phyloP scores from a whole-genome alignment of 139 green algal species.

The Pleodorina starrii region DNA sequence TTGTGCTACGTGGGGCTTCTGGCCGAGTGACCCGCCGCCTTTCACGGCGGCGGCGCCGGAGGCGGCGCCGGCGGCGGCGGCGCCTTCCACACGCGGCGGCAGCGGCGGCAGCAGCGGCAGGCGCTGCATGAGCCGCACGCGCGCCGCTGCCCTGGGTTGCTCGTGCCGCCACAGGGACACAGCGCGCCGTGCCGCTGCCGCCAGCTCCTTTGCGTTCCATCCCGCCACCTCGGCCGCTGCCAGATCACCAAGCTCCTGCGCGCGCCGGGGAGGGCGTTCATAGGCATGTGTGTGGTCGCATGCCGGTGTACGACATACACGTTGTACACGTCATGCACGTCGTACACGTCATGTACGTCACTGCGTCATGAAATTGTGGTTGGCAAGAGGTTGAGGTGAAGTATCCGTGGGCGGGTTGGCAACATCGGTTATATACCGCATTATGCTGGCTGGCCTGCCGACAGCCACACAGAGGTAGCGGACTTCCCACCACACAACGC shows the following conservation, averaged over 20 bases:
- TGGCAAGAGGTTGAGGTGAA: no score
- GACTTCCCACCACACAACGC: no score
- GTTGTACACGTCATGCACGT: no score
- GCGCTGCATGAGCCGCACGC: neutral
- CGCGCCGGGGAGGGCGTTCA: neutral
- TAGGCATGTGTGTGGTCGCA: no score
- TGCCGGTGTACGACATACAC: no score
- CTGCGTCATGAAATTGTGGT: no score
- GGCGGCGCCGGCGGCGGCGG: no score
- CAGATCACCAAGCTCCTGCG: neutral
- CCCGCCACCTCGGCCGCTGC: neutral
- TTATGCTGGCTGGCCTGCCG: no score
- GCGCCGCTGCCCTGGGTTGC: neutral
- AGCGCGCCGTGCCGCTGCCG: neutral
- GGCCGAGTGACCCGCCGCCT: neutral
- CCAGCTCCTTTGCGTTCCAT: constrained; percentile 30
- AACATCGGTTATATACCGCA: no score
- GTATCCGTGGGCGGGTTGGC: no score
- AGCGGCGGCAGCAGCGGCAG: neutral
- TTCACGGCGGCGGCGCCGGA: neutral
- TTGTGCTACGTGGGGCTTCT: neutral
- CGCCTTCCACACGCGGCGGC: neutral
- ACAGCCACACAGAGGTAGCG: no score
- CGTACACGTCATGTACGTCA: no score
- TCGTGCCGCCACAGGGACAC: constrained; percentile 1